phyloP scores from a whole-genome alignment of 352 stramenopile genomes.

The Pseudoperonospora humuli region DNA sequence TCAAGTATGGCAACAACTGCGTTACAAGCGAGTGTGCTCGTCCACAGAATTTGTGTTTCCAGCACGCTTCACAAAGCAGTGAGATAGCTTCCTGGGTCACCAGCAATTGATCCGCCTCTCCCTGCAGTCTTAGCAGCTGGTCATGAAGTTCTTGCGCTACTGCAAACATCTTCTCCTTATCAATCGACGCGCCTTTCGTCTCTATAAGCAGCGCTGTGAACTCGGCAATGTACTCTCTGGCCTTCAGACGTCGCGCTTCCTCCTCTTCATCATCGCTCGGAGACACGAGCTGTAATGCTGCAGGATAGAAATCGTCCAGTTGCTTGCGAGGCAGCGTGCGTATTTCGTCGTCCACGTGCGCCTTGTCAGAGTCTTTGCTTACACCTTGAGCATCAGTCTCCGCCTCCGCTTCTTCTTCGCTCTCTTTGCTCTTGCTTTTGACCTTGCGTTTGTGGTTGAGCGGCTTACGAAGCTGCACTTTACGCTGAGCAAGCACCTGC shows the following conservation, averaged over 20 bases:
- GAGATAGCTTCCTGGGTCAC: constrained; percentile 63
- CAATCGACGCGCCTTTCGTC: constrained; percentile 37
- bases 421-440: constrained; percentile 21
- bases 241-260: constrained; percentile 24
- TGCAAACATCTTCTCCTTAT: constrained; percentile 48
- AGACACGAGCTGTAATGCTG: constrained; percentile 26
- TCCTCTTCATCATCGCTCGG: constrained; percentile 22
- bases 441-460: constrained; percentile 14
- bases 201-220: constrained; percentile 59
- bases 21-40: constrained; percentile 65
- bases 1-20: constrained; percentile 77
- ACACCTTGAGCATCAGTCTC: constrained; percentile 7
- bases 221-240: constrained; percentile 37
- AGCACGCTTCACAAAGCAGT: constrained; percentile 65
- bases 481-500: constrained; percentile 28
- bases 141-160: constrained; percentile 62
- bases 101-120: constrained; percentile 32
- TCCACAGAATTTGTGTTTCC: constrained; percentile 54
- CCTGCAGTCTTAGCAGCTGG: constrained; percentile 44
- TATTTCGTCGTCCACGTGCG: constrained; percentile 47
- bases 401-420: constrained; percentile 6
- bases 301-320: constrained; percentile 48
- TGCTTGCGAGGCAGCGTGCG: constrained; percentile 34
- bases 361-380: not conserved
- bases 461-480: constrained; percentile 20